Percentiles rank a stretch among this genome's conserved stretches.
These are phyloP conservation scores for Penicillium polonicum DNA, from an alignment of 2,329 filamentous ascomycete species.

Conservation along the genomic window DNA sequence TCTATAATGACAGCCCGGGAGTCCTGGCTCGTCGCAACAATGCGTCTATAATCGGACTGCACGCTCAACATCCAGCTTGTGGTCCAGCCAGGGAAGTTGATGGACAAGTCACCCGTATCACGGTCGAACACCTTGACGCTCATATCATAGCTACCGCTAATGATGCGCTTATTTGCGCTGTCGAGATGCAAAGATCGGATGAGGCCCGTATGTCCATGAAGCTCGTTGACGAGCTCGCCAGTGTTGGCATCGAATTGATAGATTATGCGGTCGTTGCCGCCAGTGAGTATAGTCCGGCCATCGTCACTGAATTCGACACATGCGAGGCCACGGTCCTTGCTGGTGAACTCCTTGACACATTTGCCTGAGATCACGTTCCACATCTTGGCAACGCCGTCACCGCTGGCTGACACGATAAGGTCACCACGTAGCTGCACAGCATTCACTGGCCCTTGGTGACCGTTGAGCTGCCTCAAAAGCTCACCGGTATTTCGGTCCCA, in stretches of 20 bases:
- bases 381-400: slow-evolving; percentile 88
- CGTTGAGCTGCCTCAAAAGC: slow-evolving; percentile 74
- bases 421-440: slow-evolving; percentile 93
- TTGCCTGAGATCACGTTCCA: slow-evolving; percentile 92
- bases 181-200: slow-evolving; percentile 92
- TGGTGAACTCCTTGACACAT: slow-evolving; percentile 84
- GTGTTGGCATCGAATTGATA: slow-evolving; percentile 95
- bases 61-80: slow-evolving; percentile 95
- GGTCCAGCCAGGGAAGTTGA: slow-evolving; percentile 92
- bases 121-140: slow-evolving; percentile 95
- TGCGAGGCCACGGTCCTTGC: slow-evolving; percentile 88
- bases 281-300: slow-evolving; percentile 86
- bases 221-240: slow-evolving; percentile 75
- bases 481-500: slow-evolving; percentile 82
- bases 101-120: slow-evolving; percentile 70
- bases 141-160: slow-evolving; percentile 92
- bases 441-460: slow-evolving; percentile 90
- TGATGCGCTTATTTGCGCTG: slow-evolving; percentile 76
- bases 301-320: slow-evolving; percentile 97
- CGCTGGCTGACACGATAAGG: slow-evolving; percentile 87
- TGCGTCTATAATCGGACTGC: slow-evolving; percentile 91
- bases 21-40: slow-evolving; percentile 93
- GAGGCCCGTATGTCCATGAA: slow-evolving; percentile 78
- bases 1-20: slow-evolving; percentile 91
- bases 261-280: slow-evolving; percentile 92